Evolutionary conservation across 2,329 filamentous ascomycete species (phyloP), one percentile per base, ranked within the genome.

Genomic region (Hypoxylon sp.): DNA sequence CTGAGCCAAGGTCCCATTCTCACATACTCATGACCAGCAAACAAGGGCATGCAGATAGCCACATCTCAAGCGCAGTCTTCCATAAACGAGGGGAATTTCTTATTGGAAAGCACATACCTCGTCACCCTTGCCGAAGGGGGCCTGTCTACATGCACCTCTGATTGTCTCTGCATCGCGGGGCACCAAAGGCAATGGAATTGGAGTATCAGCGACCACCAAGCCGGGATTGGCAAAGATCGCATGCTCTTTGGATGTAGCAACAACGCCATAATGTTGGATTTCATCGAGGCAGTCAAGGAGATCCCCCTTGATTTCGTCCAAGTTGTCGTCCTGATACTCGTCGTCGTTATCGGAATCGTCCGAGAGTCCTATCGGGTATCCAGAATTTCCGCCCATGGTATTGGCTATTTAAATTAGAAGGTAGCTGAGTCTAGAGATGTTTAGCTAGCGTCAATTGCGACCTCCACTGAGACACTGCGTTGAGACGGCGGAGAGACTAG

Each of bases 81-180:
- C 30, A 12, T 11, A 33, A 33, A 11, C 8, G 30, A 33, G 30
- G 30, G 30, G 4, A 11, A 11, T 4, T 11, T 12, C 7, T 9
- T 30, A 40, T 20, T 6, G n/a, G 14, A 52, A n/a, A 30, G 3
- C 28, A 44, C 57, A 16, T 59, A 63, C 58, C 45, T 79, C 60
- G 1, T 74, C 73, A 0, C 78, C 78, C 51, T 75, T 78, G 9
- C 78, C 77, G 62, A 78, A 81, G 0, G 80, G 77, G 3, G 76
- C 75, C 45, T 75, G 69, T 38, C 62, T 65, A 16, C 69, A 74
- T 22, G 51, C 62, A 16, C 52, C 54, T 33, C 69, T 73, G 45
- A 77, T 74, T 0, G 40, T 44, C 18, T 71, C 64, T 0, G 74
- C 75, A 50, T 77, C 73, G 4, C 62, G 65, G 7, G 64, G 36